Conservation (phyloP, 208 protist genomes). For the Trypanosoma melophagium region DNA sequence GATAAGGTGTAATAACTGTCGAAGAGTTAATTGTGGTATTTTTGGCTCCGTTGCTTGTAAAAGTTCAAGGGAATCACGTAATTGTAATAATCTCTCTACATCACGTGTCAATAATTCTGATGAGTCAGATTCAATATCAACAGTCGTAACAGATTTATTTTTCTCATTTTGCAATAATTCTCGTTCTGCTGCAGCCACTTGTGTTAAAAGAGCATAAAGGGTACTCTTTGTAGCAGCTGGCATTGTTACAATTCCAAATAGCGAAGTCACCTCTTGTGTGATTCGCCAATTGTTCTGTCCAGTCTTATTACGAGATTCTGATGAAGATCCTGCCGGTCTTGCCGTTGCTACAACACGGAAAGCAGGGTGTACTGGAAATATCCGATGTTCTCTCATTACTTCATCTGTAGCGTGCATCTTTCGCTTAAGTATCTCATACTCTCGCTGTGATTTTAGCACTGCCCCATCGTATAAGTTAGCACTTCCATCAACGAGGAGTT, state of each 20-base stretch:
- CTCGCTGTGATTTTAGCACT: conserved; percentile 59
- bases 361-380: conserved; percentile 86
- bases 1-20: conserved; percentile 71
- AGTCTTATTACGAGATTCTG: conserved; percentile 8
- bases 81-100: conserved; percentile 43
- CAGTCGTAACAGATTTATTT: not conserved
- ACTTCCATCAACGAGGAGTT: conserved; percentile 79
- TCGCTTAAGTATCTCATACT: conserved; percentile 65
- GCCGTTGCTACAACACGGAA: conserved; percentile 91
- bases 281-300: conserved; percentile 50
- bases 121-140: conserved; percentile 9
- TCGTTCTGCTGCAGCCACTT: conserved; percentile 48
- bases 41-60: conserved; percentile 62
- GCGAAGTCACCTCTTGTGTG: conserved; percentile 75
- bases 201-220: conserved; percentile 45
- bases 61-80: conserved; percentile 50
- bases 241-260: conserved; percentile 90
- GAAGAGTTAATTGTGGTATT: conserved; percentile 67
- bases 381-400: conserved; percentile 50
- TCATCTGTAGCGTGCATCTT: conserved; percentile 38
- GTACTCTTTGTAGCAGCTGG: conserved; percentile 43
- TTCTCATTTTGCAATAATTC: conserved; percentile 11
- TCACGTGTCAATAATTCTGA: conserved; percentile 2
- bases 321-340: conserved; percentile 29
- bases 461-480: conserved; percentile 85